These are phyloP conservation scores for Ceratocystis diversiconidia DNA, from an alignment of 2,329 filamentous ascomycete genomes.

Conservation along the genomic window DNA sequence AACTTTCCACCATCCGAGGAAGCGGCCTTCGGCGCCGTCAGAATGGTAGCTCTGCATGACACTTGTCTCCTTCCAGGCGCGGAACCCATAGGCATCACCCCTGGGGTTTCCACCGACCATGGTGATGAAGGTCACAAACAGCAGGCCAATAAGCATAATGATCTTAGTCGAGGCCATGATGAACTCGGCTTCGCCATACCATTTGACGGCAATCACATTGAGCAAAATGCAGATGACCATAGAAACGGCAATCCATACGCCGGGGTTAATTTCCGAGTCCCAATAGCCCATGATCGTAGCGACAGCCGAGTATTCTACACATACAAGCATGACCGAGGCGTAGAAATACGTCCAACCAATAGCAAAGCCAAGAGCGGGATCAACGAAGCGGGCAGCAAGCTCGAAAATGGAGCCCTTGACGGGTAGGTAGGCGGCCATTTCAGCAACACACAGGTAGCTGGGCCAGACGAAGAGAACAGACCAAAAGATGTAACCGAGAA, in stretches of 20 bases:
- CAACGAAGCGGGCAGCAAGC: constrained; percentile 39
- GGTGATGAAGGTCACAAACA: constrained; percentile 50
- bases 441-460: constrained; percentile 34
- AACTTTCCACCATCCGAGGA: constrained; percentile 40
- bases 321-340: constrained; percentile 32
- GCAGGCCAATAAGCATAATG: constrained; percentile 37
- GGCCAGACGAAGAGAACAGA: constrained; percentile 33
- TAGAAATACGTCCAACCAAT: constrained; percentile 40
- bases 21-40: constrained; percentile 41
- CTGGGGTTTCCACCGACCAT: constrained; percentile 55
- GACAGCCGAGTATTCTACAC: constrained; percentile 32
- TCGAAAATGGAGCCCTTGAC: constrained; percentile 41
- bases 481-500: constrained; percentile 34
- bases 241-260: constrained; percentile 36
- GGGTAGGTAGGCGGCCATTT: constrained; percentile 44
- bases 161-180: constrained; percentile 44
- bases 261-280: constrained; percentile 30
- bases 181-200: constrained; percentile 33
- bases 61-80: constrained; percentile 34
- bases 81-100: constrained; percentile 49
- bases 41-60: constrained; percentile 26
- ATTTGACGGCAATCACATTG: constrained; percentile 33
- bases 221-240: constrained; percentile 33
- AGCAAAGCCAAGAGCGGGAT: constrained; percentile 43
- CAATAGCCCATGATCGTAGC: constrained; percentile 34